phyloP scores from a whole-genome alignment of 352 stramenopile genomes.

The Phytophthora pistaciae region DNA sequence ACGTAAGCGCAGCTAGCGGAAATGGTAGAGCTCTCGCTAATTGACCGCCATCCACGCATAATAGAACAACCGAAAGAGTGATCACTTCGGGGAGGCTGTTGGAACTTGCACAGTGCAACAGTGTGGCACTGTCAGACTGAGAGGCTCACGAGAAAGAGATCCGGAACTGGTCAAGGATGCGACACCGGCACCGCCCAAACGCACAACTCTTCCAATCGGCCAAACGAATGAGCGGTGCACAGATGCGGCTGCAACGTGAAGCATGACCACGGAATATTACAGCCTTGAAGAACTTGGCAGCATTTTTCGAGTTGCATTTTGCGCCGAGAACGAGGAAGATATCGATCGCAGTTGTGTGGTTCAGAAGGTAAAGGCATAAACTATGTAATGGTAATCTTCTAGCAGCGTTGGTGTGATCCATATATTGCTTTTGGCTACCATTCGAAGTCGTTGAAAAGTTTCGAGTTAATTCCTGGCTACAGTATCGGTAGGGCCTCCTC shows the following conservation, averaged over 20 bases:
- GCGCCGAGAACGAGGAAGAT: neutral
- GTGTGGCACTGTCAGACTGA: neutral
- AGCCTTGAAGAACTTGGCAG: neutral
- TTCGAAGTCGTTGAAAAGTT: neutral
- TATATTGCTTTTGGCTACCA: no score
- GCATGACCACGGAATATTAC: neutral
- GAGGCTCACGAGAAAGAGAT: conserved; percentile 20
- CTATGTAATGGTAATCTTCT: neutral
- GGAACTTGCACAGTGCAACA: neutral
- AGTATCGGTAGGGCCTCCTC: neutral
- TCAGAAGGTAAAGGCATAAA: neutral
- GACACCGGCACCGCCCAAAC: conserved; percentile 22
- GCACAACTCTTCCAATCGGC: conserved; percentile 32
- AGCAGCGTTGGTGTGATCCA: neutral
- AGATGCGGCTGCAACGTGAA: conserved; percentile 19
- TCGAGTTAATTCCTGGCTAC: neutral
- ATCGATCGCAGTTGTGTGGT: neutral
- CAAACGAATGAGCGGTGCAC: conserved; percentile 31
- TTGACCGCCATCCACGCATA: conserved; percentile 9
- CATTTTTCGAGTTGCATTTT: neutral
- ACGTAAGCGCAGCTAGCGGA: neutral
- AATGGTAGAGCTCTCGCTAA: neutral
- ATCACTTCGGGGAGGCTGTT: neutral
- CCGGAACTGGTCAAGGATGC: conserved; percentile 8
- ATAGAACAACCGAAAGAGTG: conserved; percentile 2